Evolutionary conservation across 1,139 yeast species (phyloP).

Genomic region (Suhomyces yuchorum): DNA sequence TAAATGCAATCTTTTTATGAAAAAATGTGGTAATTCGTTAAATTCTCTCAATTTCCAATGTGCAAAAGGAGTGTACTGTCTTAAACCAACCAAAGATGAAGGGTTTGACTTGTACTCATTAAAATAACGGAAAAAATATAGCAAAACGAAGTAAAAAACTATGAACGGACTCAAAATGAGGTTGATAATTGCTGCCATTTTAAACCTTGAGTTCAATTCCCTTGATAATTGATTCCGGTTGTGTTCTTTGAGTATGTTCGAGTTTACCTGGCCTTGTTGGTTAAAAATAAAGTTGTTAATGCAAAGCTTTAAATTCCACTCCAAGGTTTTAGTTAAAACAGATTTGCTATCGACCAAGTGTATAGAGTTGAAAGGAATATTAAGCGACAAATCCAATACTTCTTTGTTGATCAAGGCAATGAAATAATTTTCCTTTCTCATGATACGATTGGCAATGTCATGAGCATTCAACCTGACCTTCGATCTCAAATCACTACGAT

Average conservation of each 20-base stretch:
- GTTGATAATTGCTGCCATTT: conserved; percentile 84
- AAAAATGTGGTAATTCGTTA: conserved; percentile 88
- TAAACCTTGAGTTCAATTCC: conserved; percentile 76
- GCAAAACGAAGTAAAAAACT: conserved; percentile 75
- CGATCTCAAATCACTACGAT: conserved; percentile 59
- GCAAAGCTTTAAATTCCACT: conserved; percentile 91
- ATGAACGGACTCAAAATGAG: conserved; percentile 82
- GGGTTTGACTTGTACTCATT: conserved; percentile 93
- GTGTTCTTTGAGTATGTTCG: conserved; percentile 67
- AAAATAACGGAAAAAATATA: conserved; percentile 87
- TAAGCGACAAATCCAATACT: conserved; percentile 59
- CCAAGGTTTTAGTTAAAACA: conserved; percentile 80
- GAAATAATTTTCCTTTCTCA: conserved; percentile 92
- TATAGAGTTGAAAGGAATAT: conserved; percentile 35
- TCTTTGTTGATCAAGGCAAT: conserved; percentile 86
- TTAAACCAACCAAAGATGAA: conserved; percentile 68
- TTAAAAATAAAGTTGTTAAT: conserved; percentile 85
- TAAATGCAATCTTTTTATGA: conserved; percentile 72
- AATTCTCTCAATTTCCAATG: conserved; percentile 95
- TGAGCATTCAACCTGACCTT: conserved; percentile 84
- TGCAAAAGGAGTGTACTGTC: conserved; percentile 92
- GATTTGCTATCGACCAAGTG: conserved; percentile 29
- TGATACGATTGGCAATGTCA: conserved; percentile 90
- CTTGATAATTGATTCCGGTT: conserved; percentile 67
- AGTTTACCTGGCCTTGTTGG: conserved; percentile 80